phyloP scores from a whole-genome alignment of 306 rosid species.

The Rosa chinensis region DNA sequence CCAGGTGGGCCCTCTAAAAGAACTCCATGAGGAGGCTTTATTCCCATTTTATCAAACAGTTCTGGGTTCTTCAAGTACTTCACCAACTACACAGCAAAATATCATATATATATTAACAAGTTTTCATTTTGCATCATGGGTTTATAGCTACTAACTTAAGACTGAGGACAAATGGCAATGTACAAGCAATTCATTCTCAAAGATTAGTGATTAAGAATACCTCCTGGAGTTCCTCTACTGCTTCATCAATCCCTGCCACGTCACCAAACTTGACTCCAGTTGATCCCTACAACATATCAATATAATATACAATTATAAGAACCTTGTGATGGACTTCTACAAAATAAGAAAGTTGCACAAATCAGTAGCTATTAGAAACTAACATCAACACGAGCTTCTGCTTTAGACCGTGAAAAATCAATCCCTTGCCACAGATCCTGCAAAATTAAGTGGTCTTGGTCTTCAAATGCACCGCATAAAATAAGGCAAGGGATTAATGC shows the following conservation, averaged over 20 bases:
- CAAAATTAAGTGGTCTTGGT: constrained; percentile 25
- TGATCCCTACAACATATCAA: constrained; percentile 67
- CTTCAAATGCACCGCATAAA: constrained; percentile 29
- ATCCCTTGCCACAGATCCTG: constrained; percentile 99
- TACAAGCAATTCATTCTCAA: neutral
- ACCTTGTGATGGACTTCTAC: constrained; percentile 15
- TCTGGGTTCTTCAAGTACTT: constrained; percentile 96
- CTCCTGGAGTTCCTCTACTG: constrained; percentile 98
- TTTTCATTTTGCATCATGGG: constrained; percentile 7
- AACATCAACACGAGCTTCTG: constrained; percentile 99
- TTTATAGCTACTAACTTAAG: constrained; percentile 11
- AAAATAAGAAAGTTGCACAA: constrained; percentile 23
- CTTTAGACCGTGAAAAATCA: constrained; percentile 95
- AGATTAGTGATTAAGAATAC: constrained; percentile 32
- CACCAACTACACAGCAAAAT: constrained; percentile 70
- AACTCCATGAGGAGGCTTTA: constrained; percentile 98
- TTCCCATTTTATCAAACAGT: constrained; percentile 92
- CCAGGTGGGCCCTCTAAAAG: constrained; percentile 99
- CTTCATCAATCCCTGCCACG: constrained; percentile 98
- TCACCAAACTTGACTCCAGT: constrained; percentile 89
- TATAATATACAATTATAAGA: constrained; percentile 31
- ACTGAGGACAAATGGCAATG: constrained; percentile 3
- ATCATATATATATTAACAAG: constrained; percentile 26
- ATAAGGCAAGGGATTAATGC: constrained; percentile 16
- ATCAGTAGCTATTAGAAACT: constrained; percentile 38